phyloP scores from a whole-genome alignment of 176 grass and related monocot genomes.

The Carex cristatella region DNA sequence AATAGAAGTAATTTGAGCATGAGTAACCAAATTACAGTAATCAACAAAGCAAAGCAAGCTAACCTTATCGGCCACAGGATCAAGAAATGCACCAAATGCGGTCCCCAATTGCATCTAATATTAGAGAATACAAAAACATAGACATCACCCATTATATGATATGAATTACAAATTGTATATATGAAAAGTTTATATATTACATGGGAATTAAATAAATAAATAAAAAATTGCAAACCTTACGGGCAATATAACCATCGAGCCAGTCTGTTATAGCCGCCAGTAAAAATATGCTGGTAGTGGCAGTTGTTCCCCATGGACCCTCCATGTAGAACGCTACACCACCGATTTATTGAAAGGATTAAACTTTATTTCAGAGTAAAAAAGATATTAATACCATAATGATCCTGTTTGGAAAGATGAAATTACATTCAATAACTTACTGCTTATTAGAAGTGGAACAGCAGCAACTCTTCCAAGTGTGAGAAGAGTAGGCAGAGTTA shows the following conservation, averaged over 20 bases:
- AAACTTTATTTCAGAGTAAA: neutral
- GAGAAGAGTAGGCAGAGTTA: conserved; percentile 86
- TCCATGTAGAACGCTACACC: conserved; percentile 89
- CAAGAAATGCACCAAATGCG: conserved; percentile 98
- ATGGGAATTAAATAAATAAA: neutral
- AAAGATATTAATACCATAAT: neutral
- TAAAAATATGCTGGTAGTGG: conserved; percentile 91
- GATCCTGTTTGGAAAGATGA: neutral
- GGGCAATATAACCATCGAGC: conserved; percentile 96
- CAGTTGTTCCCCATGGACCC: conserved; percentile 55
- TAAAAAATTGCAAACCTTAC: conserved; percentile 62
- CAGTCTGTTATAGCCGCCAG: conserved; percentile 88
- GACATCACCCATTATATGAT: neutral
- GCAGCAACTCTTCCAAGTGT: conserved; percentile 85
- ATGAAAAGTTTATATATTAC: neutral
- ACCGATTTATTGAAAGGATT: neutral
- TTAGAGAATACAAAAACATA: conserved; percentile 5
- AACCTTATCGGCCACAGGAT: conserved; percentile 99
- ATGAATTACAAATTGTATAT: neutral
- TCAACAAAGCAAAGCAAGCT: conserved; percentile 19
- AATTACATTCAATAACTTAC: conserved; percentile 36
- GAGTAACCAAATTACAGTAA: neutral
- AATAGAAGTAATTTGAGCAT: neutral
- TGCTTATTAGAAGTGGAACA: conserved; percentile 81
- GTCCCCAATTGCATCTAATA: conserved; percentile 87